Evolutionary conservation across 495 filamentous ascomycete genomes (phyloP).

Genomic region (Diplogelasinospora grovesii): DNA sequence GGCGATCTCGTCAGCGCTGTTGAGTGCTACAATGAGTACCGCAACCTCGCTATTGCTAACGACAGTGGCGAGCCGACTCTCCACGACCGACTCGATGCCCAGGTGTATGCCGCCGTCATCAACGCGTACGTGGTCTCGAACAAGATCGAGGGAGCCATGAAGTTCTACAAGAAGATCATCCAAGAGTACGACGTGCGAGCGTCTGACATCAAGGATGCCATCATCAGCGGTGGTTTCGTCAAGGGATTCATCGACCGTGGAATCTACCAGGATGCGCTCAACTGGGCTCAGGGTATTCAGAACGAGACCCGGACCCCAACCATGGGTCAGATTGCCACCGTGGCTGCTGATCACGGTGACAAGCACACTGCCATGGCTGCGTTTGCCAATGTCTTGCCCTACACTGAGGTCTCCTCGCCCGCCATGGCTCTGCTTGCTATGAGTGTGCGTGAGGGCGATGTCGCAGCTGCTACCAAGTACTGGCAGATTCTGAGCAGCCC

Average conservation of each 20-base stretch:
- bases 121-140: constrained; percentile 77
- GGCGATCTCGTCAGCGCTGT: constrained; percentile 84
- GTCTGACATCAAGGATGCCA: constrained; percentile 56
- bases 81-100: constrained; percentile 66
- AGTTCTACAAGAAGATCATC: constrained; percentile 75
- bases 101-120: constrained; percentile 83
- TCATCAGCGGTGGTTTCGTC: constrained; percentile 68
- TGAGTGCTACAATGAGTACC: constrained; percentile 94
- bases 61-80: constrained; percentile 68
- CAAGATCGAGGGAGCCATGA: constrained; percentile 66
- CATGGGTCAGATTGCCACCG: constrained; percentile 41
- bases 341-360: constrained; percentile 75
- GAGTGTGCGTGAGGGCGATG: constrained; percentile 70
- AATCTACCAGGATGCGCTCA: constrained; percentile 59
- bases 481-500: constrained; percentile 64
- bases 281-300: constrained; percentile 51
- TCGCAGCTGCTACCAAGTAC: constrained; percentile 65
- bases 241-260: constrained; percentile 58
- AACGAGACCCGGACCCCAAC: constrained; percentile 22
- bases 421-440: constrained; percentile 83
- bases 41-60: constrained; percentile 69
- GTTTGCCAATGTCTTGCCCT: constrained; percentile 50
- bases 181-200: constrained; percentile 49
- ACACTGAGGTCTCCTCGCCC: constrained; percentile 48
- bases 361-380: constrained; percentile 62